These are phyloP conservation scores for Stagonosporopsis chrysanthemi DNA, from an alignment of 2,329 filamentous ascomycete species.

Conservation along the genomic window DNA sequence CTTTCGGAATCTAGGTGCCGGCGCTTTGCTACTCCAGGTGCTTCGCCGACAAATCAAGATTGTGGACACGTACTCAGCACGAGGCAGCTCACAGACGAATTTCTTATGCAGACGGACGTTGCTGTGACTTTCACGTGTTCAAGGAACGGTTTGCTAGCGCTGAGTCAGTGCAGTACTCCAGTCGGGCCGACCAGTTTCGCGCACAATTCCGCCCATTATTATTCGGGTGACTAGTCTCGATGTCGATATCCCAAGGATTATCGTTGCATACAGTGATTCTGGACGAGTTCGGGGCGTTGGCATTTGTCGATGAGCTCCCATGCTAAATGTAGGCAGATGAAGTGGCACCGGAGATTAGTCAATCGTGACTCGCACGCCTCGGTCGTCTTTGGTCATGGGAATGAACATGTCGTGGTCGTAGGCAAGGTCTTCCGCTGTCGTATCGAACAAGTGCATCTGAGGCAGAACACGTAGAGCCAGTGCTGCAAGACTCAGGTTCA, in stretches of 20 bases:
- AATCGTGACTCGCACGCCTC: slow-evolving; percentile 33
- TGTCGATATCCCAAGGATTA: background rate
- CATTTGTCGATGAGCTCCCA: background rate
- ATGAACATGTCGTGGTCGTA: slow-evolving; percentile 41
- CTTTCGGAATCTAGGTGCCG: slow-evolving; percentile 2
- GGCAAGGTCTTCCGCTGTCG: slow-evolving; percentile 29
- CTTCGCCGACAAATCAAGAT: slow-evolving; percentile 5
- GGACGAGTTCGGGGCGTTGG: background rate
- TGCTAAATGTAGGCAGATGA: background rate
- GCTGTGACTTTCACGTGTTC: slow-evolving; percentile 1
- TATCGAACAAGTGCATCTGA: slow-evolving; percentile 33
- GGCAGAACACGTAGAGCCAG: slow-evolving; percentile 34
- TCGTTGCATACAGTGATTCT: background rate
- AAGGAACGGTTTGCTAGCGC: background rate
- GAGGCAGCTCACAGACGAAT: background rate
- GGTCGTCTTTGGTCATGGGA: slow-evolving; percentile 34
- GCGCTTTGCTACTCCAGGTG: slow-evolving; percentile 4
- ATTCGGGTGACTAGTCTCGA: background rate
- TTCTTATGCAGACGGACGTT: background rate
- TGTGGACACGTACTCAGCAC: slow-evolving; percentile 4
- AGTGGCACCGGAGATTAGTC: slow-evolving; percentile 4
- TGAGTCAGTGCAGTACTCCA: slow-evolving; percentile 3
- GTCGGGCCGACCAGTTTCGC: background rate
- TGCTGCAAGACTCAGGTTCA: slow-evolving; percentile 32
- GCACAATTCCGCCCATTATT: background rate